phyloP scores from a whole-genome alignment of 1,284 basidiomycete genomes.

The Microbotryum silenes-acaulis region DNA sequence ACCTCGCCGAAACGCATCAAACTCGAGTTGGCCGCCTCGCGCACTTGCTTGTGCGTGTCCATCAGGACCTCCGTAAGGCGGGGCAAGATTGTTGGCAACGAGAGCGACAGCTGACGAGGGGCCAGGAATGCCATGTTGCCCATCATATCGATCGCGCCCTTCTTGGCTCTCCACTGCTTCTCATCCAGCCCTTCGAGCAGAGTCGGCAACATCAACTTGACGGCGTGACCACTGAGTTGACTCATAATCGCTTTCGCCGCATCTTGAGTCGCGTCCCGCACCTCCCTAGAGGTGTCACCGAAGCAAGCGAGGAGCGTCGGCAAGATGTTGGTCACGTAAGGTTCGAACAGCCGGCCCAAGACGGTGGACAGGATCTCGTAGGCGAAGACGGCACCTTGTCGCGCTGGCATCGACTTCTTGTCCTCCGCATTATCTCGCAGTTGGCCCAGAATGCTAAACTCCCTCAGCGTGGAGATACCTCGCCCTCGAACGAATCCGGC shows the following conservation, averaged over 20 bases:
- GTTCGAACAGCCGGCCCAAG: constrained; percentile 85
- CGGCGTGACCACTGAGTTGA: constrained; percentile 81
- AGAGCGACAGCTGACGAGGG: constrained; percentile 87
- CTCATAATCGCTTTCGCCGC: constrained; percentile 92
- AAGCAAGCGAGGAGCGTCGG: constrained; percentile 81
- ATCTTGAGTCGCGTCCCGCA: constrained; percentile 90
- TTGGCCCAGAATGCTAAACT: constrained; percentile 68
- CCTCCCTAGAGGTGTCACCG: constrained; percentile 82
- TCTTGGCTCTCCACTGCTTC: constrained; percentile 98
- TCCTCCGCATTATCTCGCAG: constrained; percentile 75
- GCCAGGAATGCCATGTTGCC: constrained; percentile 99
- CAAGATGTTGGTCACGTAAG: constrained; percentile 78
- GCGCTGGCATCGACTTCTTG: constrained; percentile 75
- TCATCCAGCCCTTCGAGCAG: constrained; percentile 88
- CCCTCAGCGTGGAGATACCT: constrained; percentile 76
- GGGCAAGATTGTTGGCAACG: constrained; percentile 93
- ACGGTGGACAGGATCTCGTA: constrained; percentile 85
- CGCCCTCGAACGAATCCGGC: constrained; percentile 86
- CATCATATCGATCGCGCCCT: constrained; percentile 93
- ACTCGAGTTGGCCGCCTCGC: constrained; percentile 84
- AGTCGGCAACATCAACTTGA: constrained; percentile 89
- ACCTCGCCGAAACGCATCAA: constrained; percentile 92
- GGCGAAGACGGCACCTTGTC: constrained; percentile 92
- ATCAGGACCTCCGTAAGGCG: constrained; percentile 89
- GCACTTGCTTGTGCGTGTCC: constrained; percentile 95